Evolutionary conservation across 2,329 filamentous ascomycete species (phyloP).

Genomic region (Penicillium brevicompactum): DNA sequence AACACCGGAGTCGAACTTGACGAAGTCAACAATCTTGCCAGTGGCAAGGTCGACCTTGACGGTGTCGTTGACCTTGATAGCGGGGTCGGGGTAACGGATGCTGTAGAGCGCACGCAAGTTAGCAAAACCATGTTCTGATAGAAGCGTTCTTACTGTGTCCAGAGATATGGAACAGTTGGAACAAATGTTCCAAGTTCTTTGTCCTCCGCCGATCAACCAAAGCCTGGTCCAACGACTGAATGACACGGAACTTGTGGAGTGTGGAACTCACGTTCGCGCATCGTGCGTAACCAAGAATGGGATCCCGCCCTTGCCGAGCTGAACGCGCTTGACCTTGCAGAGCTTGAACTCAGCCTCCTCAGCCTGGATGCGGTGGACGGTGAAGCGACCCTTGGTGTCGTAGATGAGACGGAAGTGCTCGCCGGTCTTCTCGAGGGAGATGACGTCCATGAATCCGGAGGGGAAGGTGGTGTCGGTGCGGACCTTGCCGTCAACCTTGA

Average conservation of each 20-base stretch:
- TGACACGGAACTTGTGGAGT: slow-evolving; percentile 74
- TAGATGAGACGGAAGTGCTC: slow-evolving; percentile 99
- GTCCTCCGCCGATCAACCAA: slow-evolving; percentile 67
- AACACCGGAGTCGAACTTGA: slow-evolving; percentile 98
- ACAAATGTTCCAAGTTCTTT: slow-evolving; percentile 26
- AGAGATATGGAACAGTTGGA: slow-evolving; percentile 27
- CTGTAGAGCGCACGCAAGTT: slow-evolving; percentile 54
- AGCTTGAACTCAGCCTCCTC: slow-evolving; percentile 99
- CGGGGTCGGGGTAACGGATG: slow-evolving; percentile 98
- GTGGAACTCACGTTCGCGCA: slow-evolving; percentile 97
- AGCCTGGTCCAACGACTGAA: slow-evolving; percentile 99
- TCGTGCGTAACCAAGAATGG: slow-evolving; percentile 99
- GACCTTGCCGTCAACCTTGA: slow-evolving; percentile 99
- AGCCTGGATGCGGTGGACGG: slow-evolving; percentile 97
- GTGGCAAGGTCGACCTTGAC: slow-evolving; percentile 98
- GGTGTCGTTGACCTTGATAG: slow-evolving; percentile 99
- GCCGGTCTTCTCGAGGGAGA: slow-evolving; percentile 99
- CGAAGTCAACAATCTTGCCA: slow-evolving; percentile 97
- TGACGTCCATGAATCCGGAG: slow-evolving; percentile 99
- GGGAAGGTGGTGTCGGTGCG: slow-evolving; percentile 98
- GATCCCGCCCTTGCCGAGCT: slow-evolving; percentile 99
- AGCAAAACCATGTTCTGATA: slow-evolving; percentile 33
- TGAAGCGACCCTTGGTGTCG: slow-evolving; percentile 99
- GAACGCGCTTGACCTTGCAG: slow-evolving; percentile 99
- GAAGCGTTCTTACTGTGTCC: slow-evolving; percentile 36